Percentiles rank a stretch among this genome's conserved stretches.
Conservation (phyloP, 2,329 filamentous ascomycete genomes). For the Neospermospora avenae region DNA sequence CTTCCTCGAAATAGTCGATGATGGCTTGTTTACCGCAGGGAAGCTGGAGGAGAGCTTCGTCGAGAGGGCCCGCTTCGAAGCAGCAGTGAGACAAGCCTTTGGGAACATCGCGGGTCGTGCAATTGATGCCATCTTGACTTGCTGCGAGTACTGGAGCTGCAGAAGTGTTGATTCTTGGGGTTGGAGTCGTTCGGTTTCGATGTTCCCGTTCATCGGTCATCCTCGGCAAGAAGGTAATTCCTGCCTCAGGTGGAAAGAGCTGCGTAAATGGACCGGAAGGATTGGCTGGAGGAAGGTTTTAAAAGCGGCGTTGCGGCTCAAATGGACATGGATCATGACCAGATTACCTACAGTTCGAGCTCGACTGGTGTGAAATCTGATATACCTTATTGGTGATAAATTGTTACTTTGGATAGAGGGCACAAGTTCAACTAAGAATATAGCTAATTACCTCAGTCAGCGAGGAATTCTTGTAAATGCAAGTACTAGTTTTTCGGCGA, state of each 20-base stretch:
- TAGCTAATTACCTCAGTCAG: no score
- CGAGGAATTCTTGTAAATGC: no score
- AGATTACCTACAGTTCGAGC: no score
- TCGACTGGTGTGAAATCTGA: no score
- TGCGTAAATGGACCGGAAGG: neutral
- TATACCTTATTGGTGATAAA: no score
- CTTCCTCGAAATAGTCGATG: constrained; percentile 28
- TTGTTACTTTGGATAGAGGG: no score
- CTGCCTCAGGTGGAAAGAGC: neutral
- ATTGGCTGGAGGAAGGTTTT: neutral
- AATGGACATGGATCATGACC: neutral
- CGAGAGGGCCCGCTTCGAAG: constrained; percentile 43
- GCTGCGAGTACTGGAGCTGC: constrained; percentile 15
- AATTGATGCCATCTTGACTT: constrained; percentile 48
- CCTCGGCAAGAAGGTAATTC: constrained; percentile 18
- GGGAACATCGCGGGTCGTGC: constrained; percentile 48
- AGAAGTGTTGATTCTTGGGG: constrained; percentile 9
- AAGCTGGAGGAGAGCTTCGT: constrained; percentile 36
- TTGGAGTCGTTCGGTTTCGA: constrained; percentile 6
- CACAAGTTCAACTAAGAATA: no score
- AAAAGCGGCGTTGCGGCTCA: constrained; percentile 12
- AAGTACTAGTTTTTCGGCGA: no score
- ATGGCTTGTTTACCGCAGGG: constrained; percentile 34
- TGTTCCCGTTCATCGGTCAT: constrained; percentile 3
- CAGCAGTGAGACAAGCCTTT: constrained; percentile 42